Base-by-base conservation (phyloP, 495 filamentous ascomycete genomes). In the Entonaema liquescens region DNA sequence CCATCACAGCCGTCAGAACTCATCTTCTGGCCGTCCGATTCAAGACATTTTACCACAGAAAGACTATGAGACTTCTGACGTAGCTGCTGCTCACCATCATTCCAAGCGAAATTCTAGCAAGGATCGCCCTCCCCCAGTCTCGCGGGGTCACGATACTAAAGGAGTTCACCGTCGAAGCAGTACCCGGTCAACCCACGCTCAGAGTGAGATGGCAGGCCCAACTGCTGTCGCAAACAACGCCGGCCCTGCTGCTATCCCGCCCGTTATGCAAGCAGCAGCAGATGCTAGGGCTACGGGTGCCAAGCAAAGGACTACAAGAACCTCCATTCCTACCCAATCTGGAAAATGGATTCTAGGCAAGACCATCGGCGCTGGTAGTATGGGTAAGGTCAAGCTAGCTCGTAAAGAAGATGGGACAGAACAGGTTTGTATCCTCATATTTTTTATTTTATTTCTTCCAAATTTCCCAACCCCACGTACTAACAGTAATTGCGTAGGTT, bases 341-440 rank as follows among this genome's bases (percentile, higher is more conserved):
- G 94, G 94, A 44, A 88, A 93, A 81, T 99, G 94, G 92, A 86
- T 92, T 26, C 85, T 99, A 53, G 95, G 95, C 21, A 98, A 99
- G 84, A 99, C 95, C 2, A 95, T 99, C 65, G 95, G 95, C 52
- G 93, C 94, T 60, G 95, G 95, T 11, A 98, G 95, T 78, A 99
- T 99, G 95, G 93, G 93, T 26, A 96, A 97, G 79, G 93, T 97
- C 38, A 97, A 97, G 79, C 81, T 97, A 58, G 93, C 93, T 15
- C 91, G 90, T 70, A 93, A 91, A 77, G 83, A 89, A 56, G 92
- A 94, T 74, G 90, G 90, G 12, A 89, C 89, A 68, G 93, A 97
- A 80, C 88, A 95, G 87, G 92, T 91, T 79, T 79, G 83, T 79
- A 56, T 59, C 33, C 23, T 44, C 3, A 17, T 12, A 29, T 53